These are phyloP conservation scores for Chloranthus sessilifolius DNA, from an alignment of 164 flowering plant species.

Conservation along the genomic window DNA sequence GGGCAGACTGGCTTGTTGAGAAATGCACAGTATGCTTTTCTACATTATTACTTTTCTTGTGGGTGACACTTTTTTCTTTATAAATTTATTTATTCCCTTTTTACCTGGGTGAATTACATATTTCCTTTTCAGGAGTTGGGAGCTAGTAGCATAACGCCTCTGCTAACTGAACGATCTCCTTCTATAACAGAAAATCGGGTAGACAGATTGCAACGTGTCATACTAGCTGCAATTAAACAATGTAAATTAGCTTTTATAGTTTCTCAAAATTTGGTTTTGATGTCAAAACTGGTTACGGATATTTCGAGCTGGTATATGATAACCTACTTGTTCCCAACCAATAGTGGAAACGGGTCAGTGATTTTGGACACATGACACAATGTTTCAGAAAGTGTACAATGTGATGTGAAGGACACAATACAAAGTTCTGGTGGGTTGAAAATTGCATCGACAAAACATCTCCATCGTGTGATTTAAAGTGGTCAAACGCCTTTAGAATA, in stretches of 20 bases:
- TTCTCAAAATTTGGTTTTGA: background rate
- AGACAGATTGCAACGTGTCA: constrained; percentile 75
- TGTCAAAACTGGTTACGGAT: no score
- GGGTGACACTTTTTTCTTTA: background rate
- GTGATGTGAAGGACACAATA: no score
- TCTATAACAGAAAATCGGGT: constrained; percentile 70
- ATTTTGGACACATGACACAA: no score
- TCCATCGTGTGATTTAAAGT: no score
- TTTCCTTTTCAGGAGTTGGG: constrained; percentile 65
- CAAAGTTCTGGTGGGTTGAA: no score
- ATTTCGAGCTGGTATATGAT: no score
- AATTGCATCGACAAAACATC: no score
- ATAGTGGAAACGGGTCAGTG: no score
- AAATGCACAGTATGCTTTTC: constrained; percentile 80
- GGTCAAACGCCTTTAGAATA: no score
- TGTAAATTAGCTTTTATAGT: constrained; percentile 30
- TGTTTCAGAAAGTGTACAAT: no score
- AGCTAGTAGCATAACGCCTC: constrained; percentile 80
- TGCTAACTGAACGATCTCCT: constrained; percentile 81
- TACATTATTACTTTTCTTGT: background rate
- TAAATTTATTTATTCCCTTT: background rate
- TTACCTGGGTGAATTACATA: no score
- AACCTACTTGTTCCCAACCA: no score
- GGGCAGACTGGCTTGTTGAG: constrained; percentile 95
- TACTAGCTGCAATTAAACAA: constrained; percentile 82